Evolutionary conservation across 2,329 filamentous ascomycete genomes (phyloP), one percentile per base, ranked within the genome.

Genomic region (Davidsoniella virescens): DNA sequence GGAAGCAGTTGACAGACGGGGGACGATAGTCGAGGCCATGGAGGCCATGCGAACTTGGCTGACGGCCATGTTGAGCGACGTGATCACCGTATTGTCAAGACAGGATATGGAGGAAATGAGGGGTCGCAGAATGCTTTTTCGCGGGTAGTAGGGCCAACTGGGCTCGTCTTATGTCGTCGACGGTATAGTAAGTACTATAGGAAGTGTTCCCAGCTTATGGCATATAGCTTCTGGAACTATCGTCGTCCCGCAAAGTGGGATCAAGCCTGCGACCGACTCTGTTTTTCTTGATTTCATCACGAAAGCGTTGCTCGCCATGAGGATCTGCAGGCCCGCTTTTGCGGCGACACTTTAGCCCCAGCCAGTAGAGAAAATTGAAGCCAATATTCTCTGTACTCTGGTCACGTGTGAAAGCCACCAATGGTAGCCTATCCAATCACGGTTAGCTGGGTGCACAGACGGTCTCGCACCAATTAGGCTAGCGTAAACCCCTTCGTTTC

Each of bases 1-100:
- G 5, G 50, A 33, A 18, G 16, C 20, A 3, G 48, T n/a, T 20
- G 43, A 41, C 23, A 50, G 26, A 16, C 51, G 51, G 14, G 51
- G 51, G 9, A 50, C 18, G 5, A 50, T 18, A 9, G 47, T 25
- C 1, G 47, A 42, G 51, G 38, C 47, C 37, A 53, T 39, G 5
- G 44, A 50, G 29, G 25, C 44, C 43, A 50, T 47, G 38, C 51
- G 51, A 37, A 37, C 43, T 14, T 49, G 51, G 20, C 25, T 47
- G 20, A 42, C 18, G 40, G 47, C 43, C 29, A 44, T 40, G 42
- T 50, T 50, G 16, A 42, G 12, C 6, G 18, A 26, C 16, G 36
- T 14, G 26, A 37, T 37, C 9, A 29, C 14, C 7, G 16, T 16
- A 14, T 29, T 23, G 14, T 33, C 10, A 7, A 20, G 14, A 17